Evolutionary conservation across 768 basidiomycete genomes (phyloP).

Genomic region (Leccinum truebloodii): DNA sequence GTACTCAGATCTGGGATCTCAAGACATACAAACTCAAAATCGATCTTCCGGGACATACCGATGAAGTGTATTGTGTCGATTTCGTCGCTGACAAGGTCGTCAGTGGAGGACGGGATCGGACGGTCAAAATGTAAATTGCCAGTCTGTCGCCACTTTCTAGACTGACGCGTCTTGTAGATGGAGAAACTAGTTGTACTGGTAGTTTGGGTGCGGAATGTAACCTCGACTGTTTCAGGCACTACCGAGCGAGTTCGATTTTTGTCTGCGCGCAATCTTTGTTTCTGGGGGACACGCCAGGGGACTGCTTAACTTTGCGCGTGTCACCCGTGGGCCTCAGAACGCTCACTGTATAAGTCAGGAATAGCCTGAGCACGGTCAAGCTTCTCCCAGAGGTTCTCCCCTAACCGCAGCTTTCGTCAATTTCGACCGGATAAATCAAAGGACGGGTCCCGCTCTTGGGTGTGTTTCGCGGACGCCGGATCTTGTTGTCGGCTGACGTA

Average conservation of each 20-base stretch:
- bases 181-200: slow-evolving; percentile 26
- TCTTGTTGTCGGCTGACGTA: neutral
- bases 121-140: slow-evolving; percentile 82
- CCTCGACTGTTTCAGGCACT: neutral
- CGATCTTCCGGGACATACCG: slow-evolving; percentile 94
- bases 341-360: slow-evolving; percentile 5
- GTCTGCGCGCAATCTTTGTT: neutral
- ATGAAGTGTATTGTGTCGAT: slow-evolving; percentile 99
- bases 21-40: slow-evolving; percentile 94
- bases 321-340: slow-evolving; percentile 4
- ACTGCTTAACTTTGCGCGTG: neutral
- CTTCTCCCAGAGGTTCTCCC: neutral
- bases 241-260: neutral
- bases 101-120: slow-evolving; percentile 91
- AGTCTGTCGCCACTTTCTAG: neutral
- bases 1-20: slow-evolving; percentile 83
- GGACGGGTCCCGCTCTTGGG: slow-evolving; percentile 23
- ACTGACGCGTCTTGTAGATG: slow-evolving; percentile 23
- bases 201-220: neutral
- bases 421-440: slow-evolving; percentile 21
- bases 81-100: slow-evolving; percentile 99
- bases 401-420: slow-evolving; percentile 22
- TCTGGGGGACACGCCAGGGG: neutral
- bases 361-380: neutral
- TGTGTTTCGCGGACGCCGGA: slow-evolving; percentile 1